A percentile compares a stretch with the other conserved stretches of the same genome.
Evolutionary conservation across 768 basidiomycete genomes (phyloP).

Genomic region (Lactifluus echinatus): DNA sequence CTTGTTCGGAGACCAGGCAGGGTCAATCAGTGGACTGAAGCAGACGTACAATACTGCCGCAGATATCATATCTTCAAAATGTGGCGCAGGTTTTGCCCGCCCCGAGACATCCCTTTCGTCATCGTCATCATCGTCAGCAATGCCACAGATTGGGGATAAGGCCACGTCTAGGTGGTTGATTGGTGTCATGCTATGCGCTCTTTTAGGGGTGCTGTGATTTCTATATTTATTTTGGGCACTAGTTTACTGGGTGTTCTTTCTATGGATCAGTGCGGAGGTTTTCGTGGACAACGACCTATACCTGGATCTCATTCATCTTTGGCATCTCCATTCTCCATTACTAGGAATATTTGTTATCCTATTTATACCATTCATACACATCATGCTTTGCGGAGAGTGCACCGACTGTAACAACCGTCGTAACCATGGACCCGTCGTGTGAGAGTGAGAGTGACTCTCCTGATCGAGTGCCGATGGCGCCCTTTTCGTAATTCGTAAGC

Average conservation of each 20-base stretch:
- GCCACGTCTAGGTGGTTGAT: not conserved
- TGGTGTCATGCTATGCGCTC: not conserved
- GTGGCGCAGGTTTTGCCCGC: conserved; percentile 41
- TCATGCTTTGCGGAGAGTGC: not conserved
- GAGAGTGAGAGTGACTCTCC: too few relatives aligned
- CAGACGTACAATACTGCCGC: conserved; percentile 44
- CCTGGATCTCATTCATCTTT: not conserved
- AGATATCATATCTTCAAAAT: conserved; percentile 36
- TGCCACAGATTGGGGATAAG: not conserved
- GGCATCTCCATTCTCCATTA: not conserved
- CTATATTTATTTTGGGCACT: not conserved
- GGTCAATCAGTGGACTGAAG: conserved; percentile 32
- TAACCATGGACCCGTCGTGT: too few relatives aligned
- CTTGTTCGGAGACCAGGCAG: conserved; percentile 38
- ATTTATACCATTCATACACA: not conserved
- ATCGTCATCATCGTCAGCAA: conserved; percentile 9
- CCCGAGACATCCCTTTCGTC: not conserved
- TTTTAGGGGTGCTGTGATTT: conserved; percentile 3
- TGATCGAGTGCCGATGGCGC: too few relatives aligned
- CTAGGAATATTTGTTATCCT: not conserved
- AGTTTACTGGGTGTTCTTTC: not conserved
- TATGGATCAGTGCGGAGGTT: not conserved
- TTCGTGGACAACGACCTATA: not conserved
- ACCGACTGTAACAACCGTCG: too few relatives aligned
- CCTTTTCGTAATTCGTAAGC: too few relatives aligned